phyloP scores from a whole-genome alignment of 1,284 basidiomycete species.

The Volvariella volvacea region DNA sequence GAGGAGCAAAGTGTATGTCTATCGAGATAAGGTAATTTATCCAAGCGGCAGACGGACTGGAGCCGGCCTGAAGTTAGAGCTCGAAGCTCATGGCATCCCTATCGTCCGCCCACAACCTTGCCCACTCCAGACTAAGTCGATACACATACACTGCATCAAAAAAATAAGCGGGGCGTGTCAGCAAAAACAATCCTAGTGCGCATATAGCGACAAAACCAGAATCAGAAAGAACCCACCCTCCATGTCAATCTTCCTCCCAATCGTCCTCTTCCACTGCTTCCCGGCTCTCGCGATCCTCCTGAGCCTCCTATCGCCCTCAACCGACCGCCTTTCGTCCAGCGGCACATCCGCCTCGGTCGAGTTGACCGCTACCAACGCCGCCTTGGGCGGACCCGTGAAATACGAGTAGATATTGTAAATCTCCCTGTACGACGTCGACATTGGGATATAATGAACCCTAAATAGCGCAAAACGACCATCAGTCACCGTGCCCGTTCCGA shows the following conservation, averaged over 20 bases:
- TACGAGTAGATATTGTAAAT: slow-evolving; percentile 89
- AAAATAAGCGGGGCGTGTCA: slow-evolving; percentile 9
- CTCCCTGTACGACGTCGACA: slow-evolving; percentile 81
- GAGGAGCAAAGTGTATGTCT: too few species aligned
- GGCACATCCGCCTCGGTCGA: slow-evolving; percentile 26
- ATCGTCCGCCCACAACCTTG: slow-evolving; percentile 77
- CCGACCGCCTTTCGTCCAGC: slow-evolving; percentile 24
- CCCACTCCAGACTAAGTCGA: slow-evolving; percentile 85
- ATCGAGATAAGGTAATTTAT: too few species aligned
- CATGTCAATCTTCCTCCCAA: slow-evolving; percentile 83
- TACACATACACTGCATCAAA: slow-evolving; percentile 69
- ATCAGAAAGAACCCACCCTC: slow-evolving; percentile 53
- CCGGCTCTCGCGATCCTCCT: slow-evolving; percentile 82
- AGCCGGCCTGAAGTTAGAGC: too few species aligned
- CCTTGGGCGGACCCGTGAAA: slow-evolving; percentile 75
- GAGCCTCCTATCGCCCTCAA: slow-evolving; percentile 70
- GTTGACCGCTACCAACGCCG: slow-evolving; percentile 53
- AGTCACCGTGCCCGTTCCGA: background rate
- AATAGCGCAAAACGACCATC: slow-evolving; percentile 25
- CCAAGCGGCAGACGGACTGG: too few species aligned
- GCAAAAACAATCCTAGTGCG: too few species aligned
- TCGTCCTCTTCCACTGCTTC: slow-evolving; percentile 81
- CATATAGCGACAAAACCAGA: slow-evolving; percentile 7
- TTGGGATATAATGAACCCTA: slow-evolving; percentile 91
- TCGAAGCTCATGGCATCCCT: slow-evolving; percentile 60